Base-by-base conservation (phyloP, 495 filamentous ascomycete species). In the Massariosphaeria phaeospora region DNA sequence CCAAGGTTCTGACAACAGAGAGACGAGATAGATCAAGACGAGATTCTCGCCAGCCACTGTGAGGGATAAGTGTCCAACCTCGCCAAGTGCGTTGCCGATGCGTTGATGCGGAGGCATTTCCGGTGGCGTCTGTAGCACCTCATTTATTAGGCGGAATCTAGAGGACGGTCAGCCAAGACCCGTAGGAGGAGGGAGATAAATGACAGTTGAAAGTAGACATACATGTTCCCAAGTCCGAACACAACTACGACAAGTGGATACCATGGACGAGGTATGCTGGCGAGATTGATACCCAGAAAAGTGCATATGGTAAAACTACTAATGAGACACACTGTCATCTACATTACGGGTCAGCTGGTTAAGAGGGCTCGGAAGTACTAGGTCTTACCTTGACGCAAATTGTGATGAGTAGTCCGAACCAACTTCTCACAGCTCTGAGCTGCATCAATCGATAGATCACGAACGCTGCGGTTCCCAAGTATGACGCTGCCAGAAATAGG, bases 201-300 rank as follows among this genome's bases (percentile, higher is more conserved):
- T 3, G 43, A 13, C 33, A 3, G n/a, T 35, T 46, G 39, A 30
- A 39, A n/a, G n/a, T n/a, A n/a, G n/a, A n/a, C 68, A 25, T 64
- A 79, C 53, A 84, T 84, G 59, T 88, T 87, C 55, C 87, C 83
- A 39, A 86, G 69, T 43, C 85, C 85, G 66, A 86, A 80, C 27
- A 76, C 76, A 33, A 88, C 73, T 12, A 87, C 75, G n/a, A 86
- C 83, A 8, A 85, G 75, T 0, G 85, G 85, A 67, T 85, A 89
- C 24, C 78, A 76, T 48, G 70, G 70, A 38, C 69, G 65, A 36
- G 70, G 70, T 46, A 73, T 67, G 46, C 61, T 66, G 4, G 65
- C 57, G 2, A 73, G 58, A 46, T 73, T 66, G 53, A 73, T 66
- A 34, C 69, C 70, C 18, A 73, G 60, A n/a, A 68, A 66, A 11